phyloP scores from a whole-genome alignment of 2,329 filamentous ascomycete genomes.

The Periglandula ipomoeae region DNA sequence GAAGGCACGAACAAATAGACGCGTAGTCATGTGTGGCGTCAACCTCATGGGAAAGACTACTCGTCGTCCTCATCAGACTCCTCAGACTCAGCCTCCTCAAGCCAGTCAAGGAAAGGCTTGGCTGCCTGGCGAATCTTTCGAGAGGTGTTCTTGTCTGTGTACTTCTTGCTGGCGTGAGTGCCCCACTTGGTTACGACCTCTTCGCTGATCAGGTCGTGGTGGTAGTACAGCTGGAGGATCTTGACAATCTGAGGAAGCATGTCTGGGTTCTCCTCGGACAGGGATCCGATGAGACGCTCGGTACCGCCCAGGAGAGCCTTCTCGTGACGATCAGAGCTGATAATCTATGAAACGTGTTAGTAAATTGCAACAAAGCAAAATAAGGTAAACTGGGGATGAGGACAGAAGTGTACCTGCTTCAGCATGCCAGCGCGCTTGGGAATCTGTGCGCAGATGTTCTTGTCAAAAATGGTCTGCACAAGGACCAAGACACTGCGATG shows the following conservation, averaged over 20 bases:
- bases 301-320: constrained; percentile 92
- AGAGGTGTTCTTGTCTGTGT: constrained; percentile 79
- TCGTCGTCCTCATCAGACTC: constrained; percentile 42
- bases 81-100: constrained; percentile 75
- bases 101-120: constrained; percentile 90
- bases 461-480: constrained; percentile 86
- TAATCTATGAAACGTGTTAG: constrained; percentile 18
- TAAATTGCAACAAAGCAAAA: neutral
- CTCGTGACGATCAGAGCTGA: constrained; percentile 86
- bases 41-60: no score
- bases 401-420: constrained; percentile 57
- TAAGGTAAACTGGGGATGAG: neutral
- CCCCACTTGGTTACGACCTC: constrained; percentile 88
- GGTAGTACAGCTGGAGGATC: constrained; percentile 83
- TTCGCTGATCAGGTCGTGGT: constrained; percentile 81
- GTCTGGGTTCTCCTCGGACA: constrained; percentile 68
- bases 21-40: no score
- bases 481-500: constrained; percentile 88
- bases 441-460: constrained; percentile 83
- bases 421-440: constrained; percentile 75
- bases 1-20: neutral
- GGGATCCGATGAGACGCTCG: constrained; percentile 72
- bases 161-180: constrained; percentile 95
- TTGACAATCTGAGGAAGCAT: constrained; percentile 69
- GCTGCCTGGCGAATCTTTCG: constrained; percentile 95